A percentile compares a stretch with the other conserved stretches of the same genome.
phyloP scores from a whole-genome alignment of 1,139 yeast genomes.

The Suhomyces guaymorum region DNA sequence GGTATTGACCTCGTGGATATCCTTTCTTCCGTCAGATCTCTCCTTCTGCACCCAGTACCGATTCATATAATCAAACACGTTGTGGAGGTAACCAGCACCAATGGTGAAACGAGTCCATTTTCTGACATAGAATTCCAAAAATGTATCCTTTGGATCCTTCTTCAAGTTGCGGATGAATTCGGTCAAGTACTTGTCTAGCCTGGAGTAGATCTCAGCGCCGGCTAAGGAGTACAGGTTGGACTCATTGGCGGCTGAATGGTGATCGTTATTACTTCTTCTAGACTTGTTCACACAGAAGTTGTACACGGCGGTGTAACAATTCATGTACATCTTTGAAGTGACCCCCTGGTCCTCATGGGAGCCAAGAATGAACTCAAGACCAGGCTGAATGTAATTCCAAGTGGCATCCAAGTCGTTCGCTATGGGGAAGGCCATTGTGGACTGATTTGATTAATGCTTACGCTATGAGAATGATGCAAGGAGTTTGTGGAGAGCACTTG shows the following conservation, averaged over 20 bases:
- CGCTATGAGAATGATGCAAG: not conserved
- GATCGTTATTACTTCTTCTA: constrained; percentile 37
- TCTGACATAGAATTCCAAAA: constrained; percentile 80
- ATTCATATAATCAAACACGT: constrained; percentile 93
- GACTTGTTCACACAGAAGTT: constrained; percentile 90
- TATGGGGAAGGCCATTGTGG: constrained; percentile 23
- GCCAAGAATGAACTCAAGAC: constrained; percentile 68
- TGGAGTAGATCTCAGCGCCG: constrained; percentile 86
- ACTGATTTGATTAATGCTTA: too few relatives aligned
- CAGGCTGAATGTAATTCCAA: constrained; percentile 77
- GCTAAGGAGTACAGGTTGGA: constrained; percentile 54
- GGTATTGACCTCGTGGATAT: constrained; percentile 88
- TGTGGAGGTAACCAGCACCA: constrained; percentile 90
- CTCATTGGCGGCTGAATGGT: constrained; percentile 15
- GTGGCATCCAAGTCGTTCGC: constrained; percentile 64
- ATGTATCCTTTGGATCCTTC: constrained; percentile 59
- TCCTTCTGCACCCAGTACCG: constrained; percentile 98
- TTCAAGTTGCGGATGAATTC: constrained; percentile 57
- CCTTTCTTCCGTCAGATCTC: constrained; percentile 91
- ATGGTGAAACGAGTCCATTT: constrained; percentile 88
- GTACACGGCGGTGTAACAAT: constrained; percentile 80
- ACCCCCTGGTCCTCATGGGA: constrained; percentile 64
- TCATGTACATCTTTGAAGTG: constrained; percentile 72
- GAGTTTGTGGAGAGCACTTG: constrained; percentile 3
- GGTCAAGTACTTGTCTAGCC: constrained; percentile 65